These are phyloP conservation scores for Wickerhamomyces queroliae DNA, from an alignment of 805 yeast species.

Conservation along the genomic window DNA sequence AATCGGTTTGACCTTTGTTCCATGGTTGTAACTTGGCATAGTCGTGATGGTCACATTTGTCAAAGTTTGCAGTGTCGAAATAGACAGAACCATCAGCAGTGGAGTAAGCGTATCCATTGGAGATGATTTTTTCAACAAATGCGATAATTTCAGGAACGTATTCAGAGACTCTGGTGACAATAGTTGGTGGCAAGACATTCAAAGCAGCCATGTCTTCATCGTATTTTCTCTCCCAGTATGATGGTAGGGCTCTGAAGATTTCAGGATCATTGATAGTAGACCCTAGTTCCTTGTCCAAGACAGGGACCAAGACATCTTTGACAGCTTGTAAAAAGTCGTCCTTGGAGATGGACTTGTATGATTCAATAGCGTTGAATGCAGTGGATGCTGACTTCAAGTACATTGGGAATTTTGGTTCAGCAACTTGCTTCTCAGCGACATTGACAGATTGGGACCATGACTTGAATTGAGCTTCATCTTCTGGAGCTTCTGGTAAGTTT, in stretches of 20 bases:
- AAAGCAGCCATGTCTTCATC: constrained; percentile 81
- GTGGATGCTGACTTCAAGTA: constrained; percentile 54
- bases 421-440: constrained; percentile 40
- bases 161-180: constrained; percentile 93
- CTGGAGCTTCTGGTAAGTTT: constrained; percentile 45
- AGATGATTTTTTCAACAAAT: constrained; percentile 70
- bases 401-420: constrained; percentile 86
- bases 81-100: constrained; percentile 92
- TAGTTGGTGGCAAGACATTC: constrained; percentile 78
- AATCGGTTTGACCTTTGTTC: constrained; percentile 85
- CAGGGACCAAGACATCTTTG: constrained; percentile 74
- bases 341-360: constrained; percentile 20
- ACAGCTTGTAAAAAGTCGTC: constrained; percentile 40
- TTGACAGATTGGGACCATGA: constrained; percentile 50
- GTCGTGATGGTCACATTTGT: constrained; percentile 60
- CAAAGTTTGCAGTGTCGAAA: constrained; percentile 84
- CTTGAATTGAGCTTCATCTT: constrained; percentile 31
- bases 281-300: constrained; percentile 69
- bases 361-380: constrained; percentile 43
- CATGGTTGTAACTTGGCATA: constrained; percentile 98
- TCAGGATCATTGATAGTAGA: constrained; percentile 77
- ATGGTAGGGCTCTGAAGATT: constrained; percentile 74
- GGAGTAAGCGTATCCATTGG: constrained; percentile 78
- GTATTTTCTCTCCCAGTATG: constrained; percentile 83
- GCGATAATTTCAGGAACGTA: constrained; percentile 87